Conservation (phyloP, 495 filamentous ascomycete species). For the Clohesyomyces aquaticus region DNA sequence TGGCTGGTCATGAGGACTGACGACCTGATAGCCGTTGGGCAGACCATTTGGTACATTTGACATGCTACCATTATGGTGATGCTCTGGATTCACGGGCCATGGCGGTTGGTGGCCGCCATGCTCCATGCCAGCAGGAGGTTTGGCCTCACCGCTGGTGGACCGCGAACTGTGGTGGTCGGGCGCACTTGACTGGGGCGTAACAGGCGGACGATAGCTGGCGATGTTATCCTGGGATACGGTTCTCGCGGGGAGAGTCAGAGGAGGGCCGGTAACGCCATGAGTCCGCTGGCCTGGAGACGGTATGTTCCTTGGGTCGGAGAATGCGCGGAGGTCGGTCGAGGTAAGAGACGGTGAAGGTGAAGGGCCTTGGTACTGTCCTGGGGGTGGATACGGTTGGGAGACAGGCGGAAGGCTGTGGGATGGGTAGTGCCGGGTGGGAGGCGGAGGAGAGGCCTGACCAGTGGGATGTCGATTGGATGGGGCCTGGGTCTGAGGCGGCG, state of each 20-base stretch:
- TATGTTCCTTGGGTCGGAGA: conserved; percentile 30
- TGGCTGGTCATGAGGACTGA: conserved; percentile 28
- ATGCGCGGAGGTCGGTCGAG: conserved; percentile 29
- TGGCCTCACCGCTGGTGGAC: conserved; percentile 31
- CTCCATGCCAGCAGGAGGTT: conserved; percentile 26
- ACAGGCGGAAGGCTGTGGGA: conserved; percentile 26
- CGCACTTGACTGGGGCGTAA: conserved; percentile 22
- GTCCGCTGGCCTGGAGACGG: conserved; percentile 30
- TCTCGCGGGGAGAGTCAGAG: conserved; percentile 37
- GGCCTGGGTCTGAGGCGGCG: conserved; percentile 6
- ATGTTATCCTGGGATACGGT: conserved; percentile 29
- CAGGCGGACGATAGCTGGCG: conserved; percentile 28
- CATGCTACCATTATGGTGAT: conserved; percentile 29
- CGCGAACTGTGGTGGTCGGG: conserved; percentile 23
- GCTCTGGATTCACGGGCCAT: conserved; percentile 27
- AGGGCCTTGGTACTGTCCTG: conserved; percentile 8
- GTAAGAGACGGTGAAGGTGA: conserved; percentile 27
- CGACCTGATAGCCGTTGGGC: conserved; percentile 5
- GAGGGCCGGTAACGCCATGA: conserved; percentile 26
- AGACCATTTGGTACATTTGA: conserved; percentile 28
- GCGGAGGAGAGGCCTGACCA: conserved; percentile 27
- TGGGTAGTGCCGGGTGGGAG: conserved; percentile 19
- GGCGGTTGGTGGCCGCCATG: conserved; percentile 26
- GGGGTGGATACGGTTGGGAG: conserved; percentile 21
- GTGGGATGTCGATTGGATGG: conserved; percentile 24